These are phyloP conservation scores for Sporothrix variecibatus DNA, from an alignment of 2,329 filamentous ascomycete species.

Conservation along the genomic window DNA sequence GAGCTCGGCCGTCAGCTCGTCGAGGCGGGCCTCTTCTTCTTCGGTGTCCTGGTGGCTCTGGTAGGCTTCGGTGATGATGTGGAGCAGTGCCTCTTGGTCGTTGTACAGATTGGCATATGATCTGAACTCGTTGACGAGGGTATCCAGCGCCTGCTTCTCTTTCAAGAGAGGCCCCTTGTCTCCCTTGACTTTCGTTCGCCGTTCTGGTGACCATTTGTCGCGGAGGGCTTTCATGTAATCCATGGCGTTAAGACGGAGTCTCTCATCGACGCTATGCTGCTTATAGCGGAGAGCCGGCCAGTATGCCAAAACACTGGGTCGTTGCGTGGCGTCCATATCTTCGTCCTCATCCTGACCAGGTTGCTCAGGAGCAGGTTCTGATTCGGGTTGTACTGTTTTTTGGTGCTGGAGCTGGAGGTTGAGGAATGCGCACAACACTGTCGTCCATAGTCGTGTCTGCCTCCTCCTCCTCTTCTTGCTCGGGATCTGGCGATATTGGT, in stretches of 20 bases:
- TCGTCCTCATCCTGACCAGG: conserved; percentile 14
- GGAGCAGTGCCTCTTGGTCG: conserved; percentile 50
- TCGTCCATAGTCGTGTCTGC: conserved; percentile 18
- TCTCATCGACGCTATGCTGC: conserved; percentile 43
- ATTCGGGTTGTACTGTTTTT: neutral
- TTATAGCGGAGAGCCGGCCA: conserved; percentile 35
- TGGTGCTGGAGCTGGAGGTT: neutral
- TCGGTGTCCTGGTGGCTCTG: conserved; percentile 53
- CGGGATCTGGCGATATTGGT: neutral
- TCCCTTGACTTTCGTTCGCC: conserved; percentile 50
- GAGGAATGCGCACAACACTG: neutral
- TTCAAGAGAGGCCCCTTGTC: conserved; percentile 52
- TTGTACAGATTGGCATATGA: conserved; percentile 46
- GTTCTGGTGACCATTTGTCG: conserved; percentile 49
- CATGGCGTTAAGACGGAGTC: conserved; percentile 50
- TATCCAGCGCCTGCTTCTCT: conserved; percentile 49
- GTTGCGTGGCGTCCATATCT: conserved; percentile 23
- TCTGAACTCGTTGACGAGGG: conserved; percentile 45
- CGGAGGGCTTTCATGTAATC: conserved; percentile 52
- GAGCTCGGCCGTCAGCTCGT: conserved; percentile 50
- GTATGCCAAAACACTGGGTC: conserved; percentile 25
- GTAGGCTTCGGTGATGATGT: conserved; percentile 53
- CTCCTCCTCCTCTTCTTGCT: neutral
- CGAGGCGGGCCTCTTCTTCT: conserved; percentile 53
- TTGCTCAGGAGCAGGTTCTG: neutral